A percentile compares a stretch with the other conserved stretches of the same genome.
phyloP scores from a whole-genome alignment of 129 eudicot genomes.

The Sambucus nigra region DNA sequence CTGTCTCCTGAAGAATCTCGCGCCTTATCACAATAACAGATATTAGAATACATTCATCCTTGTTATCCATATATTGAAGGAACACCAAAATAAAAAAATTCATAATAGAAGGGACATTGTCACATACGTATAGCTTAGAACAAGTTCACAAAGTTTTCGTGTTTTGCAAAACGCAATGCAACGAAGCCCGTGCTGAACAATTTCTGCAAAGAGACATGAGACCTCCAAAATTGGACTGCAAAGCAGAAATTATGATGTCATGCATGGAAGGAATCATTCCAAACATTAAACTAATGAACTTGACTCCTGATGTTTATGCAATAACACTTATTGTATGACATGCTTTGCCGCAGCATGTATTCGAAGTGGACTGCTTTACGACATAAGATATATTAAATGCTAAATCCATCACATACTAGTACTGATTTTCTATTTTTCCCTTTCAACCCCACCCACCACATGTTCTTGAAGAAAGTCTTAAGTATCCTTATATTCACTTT shows the following conservation, averaged over 20 bases:
- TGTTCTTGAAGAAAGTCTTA: too few relatives aligned
- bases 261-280: conserved; percentile 1
- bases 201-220: conserved; percentile 74
- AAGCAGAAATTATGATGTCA: conserved; percentile 10
- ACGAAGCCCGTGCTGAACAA: conserved; percentile 94
- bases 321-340: too few relatives aligned
- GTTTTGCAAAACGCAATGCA: conserved; percentile 97
- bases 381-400: too few relatives aligned
- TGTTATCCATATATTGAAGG: conserved; percentile 12
- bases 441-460: too few relatives aligned
- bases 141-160: conserved; percentile 94
- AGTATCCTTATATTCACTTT: too few relatives aligned
- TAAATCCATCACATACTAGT: too few relatives aligned
- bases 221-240: conserved; percentile 88
- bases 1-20: conserved; percentile 76
- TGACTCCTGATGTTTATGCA: too few relatives aligned
- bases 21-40: conserved; percentile 39
- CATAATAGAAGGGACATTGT: conserved; percentile 4
- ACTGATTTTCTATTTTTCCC: too few relatives aligned
- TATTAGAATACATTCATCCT: conserved; percentile 6
- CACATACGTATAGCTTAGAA: conserved; percentile 79
- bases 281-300: background rate
- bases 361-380: too few relatives aligned
- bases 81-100: conserved; percentile 2
- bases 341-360: too few relatives aligned